Base-by-base conservation (phyloP, 441 rosid species). In the Gossypium davidsonii region DNA sequence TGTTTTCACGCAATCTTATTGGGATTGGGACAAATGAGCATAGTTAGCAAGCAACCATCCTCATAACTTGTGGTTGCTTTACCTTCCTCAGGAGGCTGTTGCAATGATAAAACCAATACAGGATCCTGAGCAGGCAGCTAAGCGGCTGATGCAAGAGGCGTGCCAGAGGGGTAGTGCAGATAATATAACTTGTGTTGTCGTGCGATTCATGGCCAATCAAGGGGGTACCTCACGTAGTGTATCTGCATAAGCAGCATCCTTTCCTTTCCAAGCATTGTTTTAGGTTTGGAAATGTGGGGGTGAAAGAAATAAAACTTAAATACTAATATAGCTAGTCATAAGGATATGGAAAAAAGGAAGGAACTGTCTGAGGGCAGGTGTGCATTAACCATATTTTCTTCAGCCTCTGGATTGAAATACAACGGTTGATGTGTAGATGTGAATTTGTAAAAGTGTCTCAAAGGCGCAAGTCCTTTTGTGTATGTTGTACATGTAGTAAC, bases 161-260 rank as follows among this genome's bases (percentile, higher is more conserved):
- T 90, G 84, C 80, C 90, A 88, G 84, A 83, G 96, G 80, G 98
- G 97, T 67, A 95, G 99, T 67, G 96, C 97, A 4, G 99, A 95
- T 77, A 95, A 95, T 79, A 95, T 95, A 67, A 92, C 99, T 20
- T 93, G 98, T 67, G 91, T 95, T 11, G 97, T 95, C 0, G 99
- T 95, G 65, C 97, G 93, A 26, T 95, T 95, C 84, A 72, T 86
- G 78, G 83, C 82, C 37, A 84, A 85, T 73, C 92, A 80, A 15
- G 56, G 9, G 20, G 56, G 56, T 51, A 4, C 56, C 56, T 51
- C 56, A 0, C 56, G 9, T 6, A 17, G 56, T 51, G 56, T 15
- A n/a, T 15, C 56, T 51, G 21, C 56, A n/a, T 79, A 53, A 65
- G 55, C 9, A 80, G 60, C 66, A 17, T 37, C 57, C 34, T 31